A percentile compares a stretch with the other conserved stretches of the same genome.
These are phyloP conservation scores for Morella rubra DNA, from an alignment of 306 rosid genomes.

Conservation along the genomic window DNA sequence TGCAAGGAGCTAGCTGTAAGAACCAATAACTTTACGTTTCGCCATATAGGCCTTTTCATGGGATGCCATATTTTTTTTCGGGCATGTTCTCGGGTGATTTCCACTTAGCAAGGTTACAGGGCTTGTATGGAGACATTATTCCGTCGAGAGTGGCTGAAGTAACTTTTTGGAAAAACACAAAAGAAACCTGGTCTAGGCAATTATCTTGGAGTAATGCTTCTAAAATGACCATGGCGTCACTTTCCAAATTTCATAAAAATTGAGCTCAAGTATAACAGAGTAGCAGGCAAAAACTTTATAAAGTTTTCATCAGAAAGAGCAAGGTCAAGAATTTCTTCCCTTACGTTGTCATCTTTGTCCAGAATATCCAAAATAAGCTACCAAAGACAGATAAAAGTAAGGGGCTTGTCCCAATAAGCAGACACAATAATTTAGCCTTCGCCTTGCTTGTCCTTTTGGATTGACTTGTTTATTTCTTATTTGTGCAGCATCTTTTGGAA, in stretches of 20 bases:
- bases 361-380: constrained; percentile 46
- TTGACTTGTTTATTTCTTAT: no score
- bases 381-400: constrained; percentile 72
- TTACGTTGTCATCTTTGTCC: constrained; percentile 34
- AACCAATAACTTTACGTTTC: no score
- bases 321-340: constrained; percentile 32
- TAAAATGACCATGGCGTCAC: constrained; percentile 34
- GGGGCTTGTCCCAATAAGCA: constrained; percentile 67
- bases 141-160: no score
- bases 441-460: constrained; percentile 32
- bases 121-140: no score
- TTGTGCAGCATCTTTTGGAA: no score
- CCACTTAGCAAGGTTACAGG: no score
- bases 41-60: no score
- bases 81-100: no score
- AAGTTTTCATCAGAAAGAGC: constrained; percentile 58
- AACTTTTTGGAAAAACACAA: no score
- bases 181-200: no score
- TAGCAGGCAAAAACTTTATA: constrained; percentile 70
- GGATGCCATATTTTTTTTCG: no score
- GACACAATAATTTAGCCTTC: constrained; percentile 63
- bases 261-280: constrained; percentile 60
- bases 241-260: constrained; percentile 45
- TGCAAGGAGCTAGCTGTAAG: no score
- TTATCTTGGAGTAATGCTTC: not conserved